phyloP scores from a whole-genome alignment of 2,329 filamentous ascomycete species.

The Mycogone perniciosa region DNA sequence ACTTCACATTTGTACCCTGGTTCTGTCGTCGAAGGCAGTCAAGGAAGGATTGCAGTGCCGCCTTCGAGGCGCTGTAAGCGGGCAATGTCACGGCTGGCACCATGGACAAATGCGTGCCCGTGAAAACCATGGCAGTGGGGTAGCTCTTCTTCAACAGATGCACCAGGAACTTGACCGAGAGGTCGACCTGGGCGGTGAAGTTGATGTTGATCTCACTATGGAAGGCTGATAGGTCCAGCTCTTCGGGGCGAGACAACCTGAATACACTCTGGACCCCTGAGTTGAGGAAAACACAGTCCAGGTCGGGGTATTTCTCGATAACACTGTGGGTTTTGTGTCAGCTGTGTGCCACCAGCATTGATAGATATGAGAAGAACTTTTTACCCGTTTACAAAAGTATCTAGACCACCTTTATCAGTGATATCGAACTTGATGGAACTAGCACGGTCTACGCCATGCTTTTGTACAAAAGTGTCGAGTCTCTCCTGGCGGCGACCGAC shows the following conservation, averaged over 20 bases:
- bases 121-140: slow-evolving; percentile 15
- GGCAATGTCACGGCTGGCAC: slow-evolving; percentile 16
- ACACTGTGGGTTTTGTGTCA: slow-evolving; percentile 4
- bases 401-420: slow-evolving; percentile 31
- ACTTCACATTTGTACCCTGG: slow-evolving; percentile 11
- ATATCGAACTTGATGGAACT: slow-evolving; percentile 36
- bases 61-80: slow-evolving; percentile 18
- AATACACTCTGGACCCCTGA: slow-evolving; percentile 45
- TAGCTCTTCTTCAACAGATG: slow-evolving; percentile 13
- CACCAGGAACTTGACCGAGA: slow-evolving; percentile 17
- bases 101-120: slow-evolving; percentile 15
- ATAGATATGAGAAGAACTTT: background rate
- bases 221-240: slow-evolving; percentile 23
- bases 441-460: slow-evolving; percentile 36
- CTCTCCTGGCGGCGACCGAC: slow-evolving; percentile 43
- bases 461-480: slow-evolving; percentile 40
- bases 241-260: slow-evolving; percentile 13
- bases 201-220: slow-evolving; percentile 17
- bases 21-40: slow-evolving; percentile 16
- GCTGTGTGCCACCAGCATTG: background rate
- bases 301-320: slow-evolving; percentile 33
- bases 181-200: slow-evolving; percentile 17
- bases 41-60: slow-evolving; percentile 18
- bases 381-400: slow-evolving; percentile 16
- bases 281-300: slow-evolving; percentile 53